Evolutionary conservation across 2,329 filamentous ascomycete genomes (phyloP), one percentile per base, ranked within the genome.

Genomic region (Colletotrichum sp.): DNA sequence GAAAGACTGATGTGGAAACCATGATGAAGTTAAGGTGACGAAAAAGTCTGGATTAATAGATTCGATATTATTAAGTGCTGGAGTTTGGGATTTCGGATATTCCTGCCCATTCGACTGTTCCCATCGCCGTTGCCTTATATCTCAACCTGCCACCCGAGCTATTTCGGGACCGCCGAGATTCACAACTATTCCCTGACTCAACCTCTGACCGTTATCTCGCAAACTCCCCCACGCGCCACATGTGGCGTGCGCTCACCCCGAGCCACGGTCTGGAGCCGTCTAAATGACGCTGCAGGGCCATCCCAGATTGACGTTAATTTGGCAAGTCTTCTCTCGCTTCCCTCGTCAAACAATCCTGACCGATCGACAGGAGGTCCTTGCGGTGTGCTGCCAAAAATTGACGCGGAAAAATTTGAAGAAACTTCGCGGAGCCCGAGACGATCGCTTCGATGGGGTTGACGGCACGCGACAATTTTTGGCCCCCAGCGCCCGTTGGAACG

Each of bases 1-100:
- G 0, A 0, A 43, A 4, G 0, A 43, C 38, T 43, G 38, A 0
- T n/a, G 38, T 0, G 38, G 38, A n/a, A 43, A 43, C 38, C 38
- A 43, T 43, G 38, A n/a, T n/a, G 18, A 43, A 4, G 18, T 43
- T n/a, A 3, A 6, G 9, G 38, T n/a, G 38, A 43, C 9, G 38
- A 43, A 0, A n/a, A 43, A 43, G 38, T 43, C 18, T 0, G 18
- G 1, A 43, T 6, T 43, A n/a, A 43, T 6, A 43, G 38, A n/a
- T 12, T 43, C 18, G 9, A 43, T 43, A 12, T 43, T 43, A 43
- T 12, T 1, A 6, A n/a, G 9, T n/a, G 38, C 18, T 43, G 1
- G 10, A 43, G 36, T 2, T 43, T 0, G 38, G n/a, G 5, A 10
- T n/a, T 43, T 8, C 3, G 18, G 9, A 12, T 43, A 1, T 3